Base-by-base conservation (phyloP, 208 protist genomes). In the Trypanosoma platydactyli region DNA sequence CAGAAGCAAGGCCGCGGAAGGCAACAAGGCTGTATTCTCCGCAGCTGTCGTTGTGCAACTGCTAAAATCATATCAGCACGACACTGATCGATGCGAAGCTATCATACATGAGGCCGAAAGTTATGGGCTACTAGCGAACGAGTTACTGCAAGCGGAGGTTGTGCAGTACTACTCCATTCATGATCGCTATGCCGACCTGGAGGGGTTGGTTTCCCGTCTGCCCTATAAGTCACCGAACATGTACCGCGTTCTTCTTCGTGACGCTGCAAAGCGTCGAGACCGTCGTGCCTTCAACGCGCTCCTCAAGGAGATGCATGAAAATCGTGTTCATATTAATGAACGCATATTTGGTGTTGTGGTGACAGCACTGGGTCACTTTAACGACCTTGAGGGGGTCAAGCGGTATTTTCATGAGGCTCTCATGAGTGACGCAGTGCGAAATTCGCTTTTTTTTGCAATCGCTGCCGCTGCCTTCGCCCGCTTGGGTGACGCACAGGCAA, bases 371-470 rank as follows among this genome's bases (percentile, higher is more conserved):
- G 80, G 76, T 12, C 60, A 77, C 44, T 94, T 93, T 53, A 77
- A 86, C 40, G 88, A 96, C 72, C 45, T 64, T 13, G 83, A 81
- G 9, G 80, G 74, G 1, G 85, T 94, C n/a, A 73, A 80, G 44
- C 45, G 51, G 12, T 92, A 87, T 59, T 75, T 96, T 22, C 72
- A 83, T 60, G 64, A 81, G 61, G 86, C 81, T 3, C 29, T 83
- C 24, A 64, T 63, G 22, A 83, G 73, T 49, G 73, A 83, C 25
- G 40, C 67, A 6, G 70, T 93, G 3, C 75, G 70, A 54, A 73
- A 82, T 0, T 76, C 88, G 9, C 61, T 90, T 16, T 96, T 96
- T 74, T 96, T 89, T 62, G 71, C 84, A n/a, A 81, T 91, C 46
- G 84, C 77, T 11, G 91, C 91, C 9, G 68, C 83, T 13, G 86